Percentiles rank a stretch among this genome's conserved stretches.
Evolutionary conservation across 768 basidiomycete species (phyloP).

Genomic region (Postia placenta): DNA sequence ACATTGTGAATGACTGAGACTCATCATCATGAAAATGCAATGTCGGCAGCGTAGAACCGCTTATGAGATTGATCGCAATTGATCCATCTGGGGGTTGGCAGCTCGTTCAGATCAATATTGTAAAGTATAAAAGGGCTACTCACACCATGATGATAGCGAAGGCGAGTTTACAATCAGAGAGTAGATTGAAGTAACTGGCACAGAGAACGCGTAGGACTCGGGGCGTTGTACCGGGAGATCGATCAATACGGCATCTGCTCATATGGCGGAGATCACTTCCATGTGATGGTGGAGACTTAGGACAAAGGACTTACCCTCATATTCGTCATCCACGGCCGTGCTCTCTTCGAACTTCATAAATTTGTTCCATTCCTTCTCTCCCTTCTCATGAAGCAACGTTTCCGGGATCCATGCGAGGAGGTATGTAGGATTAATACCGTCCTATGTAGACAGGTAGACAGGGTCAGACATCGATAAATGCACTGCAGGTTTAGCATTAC

Average conservation of each 20-base stretch:
- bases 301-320: constrained; percentile 59
- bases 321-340: constrained; percentile 52
- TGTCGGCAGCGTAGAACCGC: constrained; percentile 79
- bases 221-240: constrained; percentile 78
- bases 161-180: constrained; percentile 84
- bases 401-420: constrained; percentile 94
- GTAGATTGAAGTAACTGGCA: constrained; percentile 84
- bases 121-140: constrained; percentile 15
- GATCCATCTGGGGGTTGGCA: constrained; percentile 61
- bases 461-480: constrained; percentile 9
- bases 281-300: too few relatives aligned
- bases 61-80: constrained; percentile 83
- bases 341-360: constrained; percentile 81
- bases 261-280: too few relatives aligned
- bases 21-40: constrained; percentile 98
- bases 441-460: constrained; percentile 35
- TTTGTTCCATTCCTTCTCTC: constrained; percentile 82
- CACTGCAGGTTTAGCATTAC: constrained; percentile 21
- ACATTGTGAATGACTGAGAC: constrained; percentile 67
- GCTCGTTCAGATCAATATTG: neutral
- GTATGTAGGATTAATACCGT: constrained; percentile 68
- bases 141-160: constrained; percentile 80
- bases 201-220: constrained; percentile 94
- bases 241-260: constrained; percentile 77
- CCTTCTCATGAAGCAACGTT: constrained; percentile 73